A percentile compares a stretch with the other conserved stretches of the same genome.
Evolutionary conservation across 257 asterid species (phyloP).

Genomic region (Fraxinus quadrangulata): DNA sequence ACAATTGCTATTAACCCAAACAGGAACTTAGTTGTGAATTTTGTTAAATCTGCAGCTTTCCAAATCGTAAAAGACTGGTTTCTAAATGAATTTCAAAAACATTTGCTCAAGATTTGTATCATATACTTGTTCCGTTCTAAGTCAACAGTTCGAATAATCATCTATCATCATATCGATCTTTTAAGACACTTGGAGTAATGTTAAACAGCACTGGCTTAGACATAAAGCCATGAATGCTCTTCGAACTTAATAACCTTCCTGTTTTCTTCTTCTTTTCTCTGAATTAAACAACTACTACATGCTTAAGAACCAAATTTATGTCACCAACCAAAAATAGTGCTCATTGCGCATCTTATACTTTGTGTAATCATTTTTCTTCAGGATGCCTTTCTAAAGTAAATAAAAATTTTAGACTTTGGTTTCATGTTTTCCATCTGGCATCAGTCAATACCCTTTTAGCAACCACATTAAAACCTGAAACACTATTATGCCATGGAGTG

Average conservation of each 20-base stretch:
- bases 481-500: background rate
- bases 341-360: slow-evolving; percentile 3
- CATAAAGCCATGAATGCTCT: slow-evolving; percentile 4
- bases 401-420: background rate
- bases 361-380: background rate
- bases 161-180: background rate
- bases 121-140: background rate
- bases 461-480: background rate
- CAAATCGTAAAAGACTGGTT: background rate
- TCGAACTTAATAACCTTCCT: background rate
- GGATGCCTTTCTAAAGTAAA: slow-evolving; percentile 7
- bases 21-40: background rate
- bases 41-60: background rate
- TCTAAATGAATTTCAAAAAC: background rate
- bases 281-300: background rate
- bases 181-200: background rate
- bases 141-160: background rate
- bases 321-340: background rate
- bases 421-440: background rate
- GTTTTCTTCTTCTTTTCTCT: background rate
- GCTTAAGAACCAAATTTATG: background rate
- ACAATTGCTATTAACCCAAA: background rate
- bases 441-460: background rate
- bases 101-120: background rate
- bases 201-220: slow-evolving; percentile 5